Evolutionary conservation across 306 rosid species (phyloP).

Genomic region (Carpinus fangiana): DNA sequence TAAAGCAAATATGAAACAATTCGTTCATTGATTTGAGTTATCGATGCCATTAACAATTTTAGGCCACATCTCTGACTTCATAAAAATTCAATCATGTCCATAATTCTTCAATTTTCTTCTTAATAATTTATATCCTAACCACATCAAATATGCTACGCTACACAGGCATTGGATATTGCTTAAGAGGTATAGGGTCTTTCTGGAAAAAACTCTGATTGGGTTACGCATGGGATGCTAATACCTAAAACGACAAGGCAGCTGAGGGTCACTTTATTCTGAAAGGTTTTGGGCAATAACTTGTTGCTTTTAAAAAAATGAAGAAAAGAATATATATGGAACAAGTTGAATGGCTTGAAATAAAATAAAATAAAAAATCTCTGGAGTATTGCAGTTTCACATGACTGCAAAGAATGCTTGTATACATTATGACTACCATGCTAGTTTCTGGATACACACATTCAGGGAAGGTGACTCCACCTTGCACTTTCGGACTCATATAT

Average conservation of each 20-base stretch:
- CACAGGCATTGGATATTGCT: neutral
- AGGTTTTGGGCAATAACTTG: neutral
- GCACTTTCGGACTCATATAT: neutral
- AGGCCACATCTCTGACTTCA: neutral
- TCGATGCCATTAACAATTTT: neutral
- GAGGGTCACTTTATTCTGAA: neutral
- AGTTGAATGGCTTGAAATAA: neutral
- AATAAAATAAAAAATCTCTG: neutral
- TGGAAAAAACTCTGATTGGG: neutral
- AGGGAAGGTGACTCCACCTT: slow-evolving; percentile 12
- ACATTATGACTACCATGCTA: neutral
- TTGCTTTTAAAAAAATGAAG: neutral
- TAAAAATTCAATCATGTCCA: slow-evolving; percentile 8
- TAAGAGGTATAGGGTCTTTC: neutral
- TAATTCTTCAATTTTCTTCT: slow-evolving; percentile 19
- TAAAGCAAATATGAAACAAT: neutral
- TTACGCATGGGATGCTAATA: neutral
- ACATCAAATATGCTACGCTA: neutral
- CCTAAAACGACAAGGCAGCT: neutral
- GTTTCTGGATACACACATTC: neutral
- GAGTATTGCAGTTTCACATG: neutral
- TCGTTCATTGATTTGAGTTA: neutral
- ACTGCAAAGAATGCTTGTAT: neutral
- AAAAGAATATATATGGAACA: neutral
- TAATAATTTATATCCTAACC: neutral